These are phyloP conservation scores for Primulina tabacum DNA, from an alignment of 257 asterid species.

Conservation along the genomic window DNA sequence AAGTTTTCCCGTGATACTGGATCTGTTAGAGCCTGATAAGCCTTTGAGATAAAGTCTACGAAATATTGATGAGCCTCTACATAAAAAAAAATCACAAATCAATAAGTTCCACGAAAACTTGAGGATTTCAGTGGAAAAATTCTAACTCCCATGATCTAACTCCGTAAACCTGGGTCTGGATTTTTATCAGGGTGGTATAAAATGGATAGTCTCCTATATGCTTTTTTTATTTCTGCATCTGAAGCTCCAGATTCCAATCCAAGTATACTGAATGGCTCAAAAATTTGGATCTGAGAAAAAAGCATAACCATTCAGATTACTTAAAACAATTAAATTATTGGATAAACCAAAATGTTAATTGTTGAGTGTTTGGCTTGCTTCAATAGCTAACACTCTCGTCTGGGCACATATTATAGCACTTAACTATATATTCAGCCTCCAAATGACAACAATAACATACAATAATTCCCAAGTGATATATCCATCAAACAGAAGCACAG, in stretches of 20 bases:
- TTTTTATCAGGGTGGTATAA: slow-evolving; percentile 98
- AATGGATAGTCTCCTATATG: slow-evolving; percentile 93
- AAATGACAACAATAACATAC: slow-evolving; percentile 7
- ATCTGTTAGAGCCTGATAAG: slow-evolving; percentile 98
- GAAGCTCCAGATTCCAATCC: slow-evolving; percentile 90
- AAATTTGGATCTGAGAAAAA: slow-evolving; percentile 54
- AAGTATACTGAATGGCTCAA: slow-evolving; percentile 95
- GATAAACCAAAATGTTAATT: slow-evolving; percentile 6
- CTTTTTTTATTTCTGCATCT: slow-evolving; percentile 94
- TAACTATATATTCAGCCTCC: slow-evolving; percentile 2
- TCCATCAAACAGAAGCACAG: not conserved
- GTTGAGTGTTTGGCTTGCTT: slow-evolving; percentile 18
- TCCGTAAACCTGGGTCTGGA: slow-evolving; percentile 99
- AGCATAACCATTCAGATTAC: slow-evolving; percentile 12
- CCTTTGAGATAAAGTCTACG: slow-evolving; percentile 88
- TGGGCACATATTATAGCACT: slow-evolving; percentile 15
- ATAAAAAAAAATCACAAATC: slow-evolving; percentile 30
- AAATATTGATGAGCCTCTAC: slow-evolving; percentile 93
- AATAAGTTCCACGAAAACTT: slow-evolving; percentile 21
- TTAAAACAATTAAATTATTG: slow-evolving; percentile 14
- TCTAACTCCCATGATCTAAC: slow-evolving; percentile 35
- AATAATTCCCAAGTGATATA: not conserved
- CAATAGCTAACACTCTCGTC: not conserved
- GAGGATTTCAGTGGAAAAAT: slow-evolving; percentile 19
- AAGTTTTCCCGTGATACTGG: slow-evolving; percentile 93